A percentile compares a stretch with the other conserved stretches of the same genome.
Evolutionary conservation across 495 filamentous ascomycete genomes (phyloP).

Genomic region (Lasiosphaeris hirsuta): DNA sequence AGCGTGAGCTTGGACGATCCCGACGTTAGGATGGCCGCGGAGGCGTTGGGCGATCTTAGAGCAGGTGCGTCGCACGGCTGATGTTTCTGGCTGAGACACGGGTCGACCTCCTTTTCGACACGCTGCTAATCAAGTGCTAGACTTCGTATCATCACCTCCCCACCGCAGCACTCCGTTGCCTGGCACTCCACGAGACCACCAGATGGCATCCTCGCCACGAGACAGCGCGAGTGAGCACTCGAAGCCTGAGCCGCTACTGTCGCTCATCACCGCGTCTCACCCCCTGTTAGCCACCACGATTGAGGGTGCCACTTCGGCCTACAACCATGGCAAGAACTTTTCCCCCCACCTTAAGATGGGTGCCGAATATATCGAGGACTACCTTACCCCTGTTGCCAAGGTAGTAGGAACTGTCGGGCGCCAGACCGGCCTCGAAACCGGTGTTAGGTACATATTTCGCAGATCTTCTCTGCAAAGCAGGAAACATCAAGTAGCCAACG

Average conservation of each 20-base stretch:
- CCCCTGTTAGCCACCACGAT: slow-evolving; percentile 77
- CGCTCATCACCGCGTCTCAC: slow-evolving; percentile 75
- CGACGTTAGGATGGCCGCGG: slow-evolving; percentile 74
- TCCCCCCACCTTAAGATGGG: slow-evolving; percentile 78
- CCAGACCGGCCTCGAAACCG: slow-evolving; percentile 78
- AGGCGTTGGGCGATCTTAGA: slow-evolving; percentile 79
- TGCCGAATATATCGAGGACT: slow-evolving; percentile 82
- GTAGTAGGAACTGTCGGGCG: slow-evolving; percentile 77
- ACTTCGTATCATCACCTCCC: slow-evolving; percentile 55
- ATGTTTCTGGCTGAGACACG: neutral
- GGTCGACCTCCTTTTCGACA: slow-evolving; percentile 2
- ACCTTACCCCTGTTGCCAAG: slow-evolving; percentile 75
- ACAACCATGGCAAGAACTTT: slow-evolving; percentile 79
- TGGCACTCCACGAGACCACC: slow-evolving; percentile 9
- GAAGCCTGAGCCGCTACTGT: slow-evolving; percentile 69
- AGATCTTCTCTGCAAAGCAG: slow-evolving; percentile 35
- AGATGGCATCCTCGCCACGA: slow-evolving; percentile 24
- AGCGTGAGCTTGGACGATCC: slow-evolving; percentile 79
- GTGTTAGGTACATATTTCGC: slow-evolving; percentile 69
- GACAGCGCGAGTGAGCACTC: slow-evolving; percentile 15
- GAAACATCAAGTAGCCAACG: slow-evolving; percentile 38
- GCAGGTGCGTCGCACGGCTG: slow-evolving; percentile 56
- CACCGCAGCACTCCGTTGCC: slow-evolving; percentile 39
- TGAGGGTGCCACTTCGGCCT: slow-evolving; percentile 74
- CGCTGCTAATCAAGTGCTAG: slow-evolving; percentile 31